Conservation (phyloP, 805 yeast genomes). For the Kazachstania viticola region DNA sequence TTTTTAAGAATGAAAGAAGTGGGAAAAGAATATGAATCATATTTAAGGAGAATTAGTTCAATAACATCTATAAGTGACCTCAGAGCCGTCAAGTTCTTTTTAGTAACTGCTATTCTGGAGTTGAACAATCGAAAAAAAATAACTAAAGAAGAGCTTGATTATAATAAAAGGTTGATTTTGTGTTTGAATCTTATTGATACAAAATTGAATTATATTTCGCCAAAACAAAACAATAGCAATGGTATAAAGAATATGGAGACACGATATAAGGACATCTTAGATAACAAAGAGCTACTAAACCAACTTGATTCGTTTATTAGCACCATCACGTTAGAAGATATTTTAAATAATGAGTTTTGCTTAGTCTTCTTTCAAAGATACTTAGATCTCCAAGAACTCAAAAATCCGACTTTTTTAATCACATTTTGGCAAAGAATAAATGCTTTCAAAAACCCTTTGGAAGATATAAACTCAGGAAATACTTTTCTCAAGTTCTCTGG, state of each 20-base stretch:
- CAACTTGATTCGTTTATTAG: conserved; percentile 10
- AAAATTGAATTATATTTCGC: conserved; percentile 8
- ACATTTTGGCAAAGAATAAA: conserved; percentile 63
- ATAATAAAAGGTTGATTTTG: conserved; percentile 12
- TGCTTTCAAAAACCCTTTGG: conserved; percentile 60
- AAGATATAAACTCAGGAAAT: conserved; percentile 28
- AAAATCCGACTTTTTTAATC: conserved; percentile 25
- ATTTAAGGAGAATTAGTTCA: conserved; percentile 15
- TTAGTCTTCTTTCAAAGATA: conserved; percentile 9
- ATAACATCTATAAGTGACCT: conserved; percentile 9
- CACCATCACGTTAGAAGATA: conserved; percentile 10
- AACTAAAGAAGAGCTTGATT: conserved; percentile 3
- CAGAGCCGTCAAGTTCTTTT: conserved; percentile 9
- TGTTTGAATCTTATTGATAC: conserved; percentile 19
- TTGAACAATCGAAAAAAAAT: conserved; percentile 1
- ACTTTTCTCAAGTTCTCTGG: conserved; percentile 13
- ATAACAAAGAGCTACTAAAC: conserved; percentile 6
- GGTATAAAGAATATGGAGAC: background rate
- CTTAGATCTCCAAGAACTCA: conserved; percentile 3
- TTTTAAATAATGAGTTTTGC: conserved; percentile 11
- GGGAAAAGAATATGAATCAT: conserved; percentile 20
- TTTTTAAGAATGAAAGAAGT: conserved; percentile 1
- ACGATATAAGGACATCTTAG: conserved; percentile 1
- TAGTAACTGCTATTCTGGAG: conserved; percentile 12
- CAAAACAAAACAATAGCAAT: background rate